Evolutionary conservation across 140 eudicot species (phyloP).

Genomic region (Cichorium intybus): DNA sequence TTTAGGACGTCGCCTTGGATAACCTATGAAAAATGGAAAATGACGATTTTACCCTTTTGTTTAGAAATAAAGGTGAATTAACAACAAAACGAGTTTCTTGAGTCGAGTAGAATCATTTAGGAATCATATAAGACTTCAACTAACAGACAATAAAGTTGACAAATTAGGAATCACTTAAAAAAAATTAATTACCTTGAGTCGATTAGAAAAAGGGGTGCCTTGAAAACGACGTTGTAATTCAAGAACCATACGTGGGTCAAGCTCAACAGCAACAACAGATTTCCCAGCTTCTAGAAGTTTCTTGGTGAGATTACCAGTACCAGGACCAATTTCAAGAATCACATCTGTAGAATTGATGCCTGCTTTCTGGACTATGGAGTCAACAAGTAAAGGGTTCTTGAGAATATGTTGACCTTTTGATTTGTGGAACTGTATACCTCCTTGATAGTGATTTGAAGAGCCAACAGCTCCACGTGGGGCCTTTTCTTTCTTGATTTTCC

Average conservation of each 20-base stretch:
- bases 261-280: constrained; percentile 85
- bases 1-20: constrained; percentile 91
- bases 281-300: constrained; percentile 93
- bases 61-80: too few relatives aligned
- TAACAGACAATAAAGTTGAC: too few relatives aligned
- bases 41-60: too few relatives aligned
- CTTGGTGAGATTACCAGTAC: constrained; percentile 95
- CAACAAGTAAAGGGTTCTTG: constrained; percentile 78
- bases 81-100: too few relatives aligned
- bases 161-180: too few relatives aligned
- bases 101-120: too few relatives aligned
- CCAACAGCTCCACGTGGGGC: constrained; percentile 38
- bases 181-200: constrained; percentile 45
- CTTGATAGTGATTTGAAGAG: constrained; percentile 64
- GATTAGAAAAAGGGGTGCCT: constrained; percentile 68
- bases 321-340: constrained; percentile 95
- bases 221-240: constrained; percentile 91
- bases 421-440: constrained; percentile 90
- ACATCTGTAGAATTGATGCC: constrained; percentile 82
- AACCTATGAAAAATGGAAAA: constrained; percentile 42
- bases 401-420: constrained; percentile 93
- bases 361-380: constrained; percentile 76
- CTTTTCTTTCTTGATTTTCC: constrained; percentile 72
- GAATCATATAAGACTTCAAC: too few relatives aligned
- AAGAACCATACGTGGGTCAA: constrained; percentile 95